A percentile compares a stretch with the other conserved stretches of the same genome.
These are phyloP conservation scores for Suhomyces atakaporum DNA, from an alignment of 1,139 yeast genomes.

Conservation along the genomic window DNA sequence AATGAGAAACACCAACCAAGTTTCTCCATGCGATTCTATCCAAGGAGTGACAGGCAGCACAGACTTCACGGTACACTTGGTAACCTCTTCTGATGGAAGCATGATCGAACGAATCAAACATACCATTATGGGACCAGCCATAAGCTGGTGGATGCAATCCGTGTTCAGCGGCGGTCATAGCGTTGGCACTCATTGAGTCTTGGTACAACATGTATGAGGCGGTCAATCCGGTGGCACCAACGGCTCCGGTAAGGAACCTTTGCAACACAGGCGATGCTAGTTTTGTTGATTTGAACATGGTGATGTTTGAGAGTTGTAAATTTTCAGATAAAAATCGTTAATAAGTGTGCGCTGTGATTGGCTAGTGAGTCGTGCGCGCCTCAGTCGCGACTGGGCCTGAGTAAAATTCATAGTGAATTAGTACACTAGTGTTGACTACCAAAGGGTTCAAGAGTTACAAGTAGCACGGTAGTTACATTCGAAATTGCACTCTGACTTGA, in stretches of 20 bases:
- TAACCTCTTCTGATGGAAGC: conserved; percentile 98
- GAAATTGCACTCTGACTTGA: too few species aligned
- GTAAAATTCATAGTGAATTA: neutral
- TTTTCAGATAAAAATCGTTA: conserved; percentile 13
- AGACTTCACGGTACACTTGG: conserved; percentile 98
- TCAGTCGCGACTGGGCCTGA: neutral
- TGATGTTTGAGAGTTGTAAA: conserved; percentile 8
- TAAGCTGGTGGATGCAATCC: conserved; percentile 95
- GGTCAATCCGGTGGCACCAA: conserved; percentile 67
- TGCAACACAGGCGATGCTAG: conserved; percentile 43
- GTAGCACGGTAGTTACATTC: too few species aligned
- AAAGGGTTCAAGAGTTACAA: too few species aligned
- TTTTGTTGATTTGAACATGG: conserved; percentile 14
- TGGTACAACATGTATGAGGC: conserved; percentile 78
- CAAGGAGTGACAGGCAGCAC: conserved; percentile 98
- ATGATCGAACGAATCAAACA: conserved; percentile 92
- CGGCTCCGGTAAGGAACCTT: conserved; percentile 62
- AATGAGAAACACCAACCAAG: conserved; percentile 94
- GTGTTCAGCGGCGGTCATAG: conserved; percentile 99
- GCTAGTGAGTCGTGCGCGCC: conserved; percentile 4
- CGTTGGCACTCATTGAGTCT: conserved; percentile 81
- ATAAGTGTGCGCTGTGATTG: conserved; percentile 13
- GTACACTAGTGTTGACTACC: too few species aligned
- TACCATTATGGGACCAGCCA: conserved; percentile 93
- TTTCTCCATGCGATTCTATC: conserved; percentile 99